phyloP scores from a whole-genome alignment of 106 monocot species.

The Alisma plantagoaquatica region DNA sequence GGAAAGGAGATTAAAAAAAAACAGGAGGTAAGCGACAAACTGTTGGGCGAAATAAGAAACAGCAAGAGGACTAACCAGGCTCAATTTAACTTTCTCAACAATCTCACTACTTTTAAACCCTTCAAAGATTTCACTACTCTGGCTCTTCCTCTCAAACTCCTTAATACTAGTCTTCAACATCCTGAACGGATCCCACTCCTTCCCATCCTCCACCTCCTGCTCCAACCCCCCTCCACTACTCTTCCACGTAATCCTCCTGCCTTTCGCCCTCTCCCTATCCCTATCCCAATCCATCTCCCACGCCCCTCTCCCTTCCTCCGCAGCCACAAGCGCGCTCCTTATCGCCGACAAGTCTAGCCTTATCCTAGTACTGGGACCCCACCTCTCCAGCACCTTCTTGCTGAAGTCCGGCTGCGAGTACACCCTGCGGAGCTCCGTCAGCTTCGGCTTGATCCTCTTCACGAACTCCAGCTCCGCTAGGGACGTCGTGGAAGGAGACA shows the following conservation, averaged over 20 bases:
- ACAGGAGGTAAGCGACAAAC: no score
- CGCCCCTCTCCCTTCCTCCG: slow-evolving; percentile 5
- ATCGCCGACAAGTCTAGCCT: slow-evolving; percentile 17
- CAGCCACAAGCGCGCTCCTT: slow-evolving; percentile 12
- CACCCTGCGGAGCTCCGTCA: slow-evolving; percentile 49
- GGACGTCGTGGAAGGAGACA: slow-evolving; percentile 19
- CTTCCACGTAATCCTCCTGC: slow-evolving; percentile 4
- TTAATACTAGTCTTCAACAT: slow-evolving; percentile 51
- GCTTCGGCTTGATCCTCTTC: slow-evolving; percentile 79
- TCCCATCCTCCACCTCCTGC: slow-evolving; percentile 4
- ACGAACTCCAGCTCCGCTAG: slow-evolving; percentile 80
- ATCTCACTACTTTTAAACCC: slow-evolving; percentile 62
- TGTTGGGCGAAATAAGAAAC: no score
- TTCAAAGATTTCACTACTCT: slow-evolving; percentile 50
- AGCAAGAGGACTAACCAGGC: no score
- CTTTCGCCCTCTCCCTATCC: slow-evolving; percentile 8
- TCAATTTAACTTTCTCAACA: slow-evolving; percentile 73
- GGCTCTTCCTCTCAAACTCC: slow-evolving; percentile 78
- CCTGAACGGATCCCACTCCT: slow-evolving; percentile 64
- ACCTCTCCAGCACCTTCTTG: slow-evolving; percentile 19
- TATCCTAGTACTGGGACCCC: slow-evolving; percentile 12
- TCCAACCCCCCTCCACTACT: slow-evolving; percentile 9
- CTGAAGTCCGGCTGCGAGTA: slow-evolving; percentile 44
- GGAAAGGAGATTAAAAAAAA: neutral
- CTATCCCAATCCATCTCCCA: slow-evolving; percentile 23